These are phyloP conservation scores for Dicorynia guianensis DNA, from an alignment of 306 rosid species.

Conservation along the genomic window DNA sequence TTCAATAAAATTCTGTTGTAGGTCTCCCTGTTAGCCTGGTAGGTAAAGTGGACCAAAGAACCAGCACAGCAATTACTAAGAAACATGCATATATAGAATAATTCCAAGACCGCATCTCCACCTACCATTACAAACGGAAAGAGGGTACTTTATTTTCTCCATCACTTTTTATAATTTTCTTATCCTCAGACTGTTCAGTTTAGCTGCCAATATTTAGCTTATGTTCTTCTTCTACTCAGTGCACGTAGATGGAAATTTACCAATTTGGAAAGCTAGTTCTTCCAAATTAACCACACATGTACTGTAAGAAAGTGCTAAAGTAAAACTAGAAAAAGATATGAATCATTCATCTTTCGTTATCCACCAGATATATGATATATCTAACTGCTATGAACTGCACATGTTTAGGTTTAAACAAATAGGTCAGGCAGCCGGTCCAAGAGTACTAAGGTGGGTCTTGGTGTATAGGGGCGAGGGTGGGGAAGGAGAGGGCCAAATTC, in stretches of 20 bases:
- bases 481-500: slow-evolving; percentile 53
- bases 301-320: too few species aligned
- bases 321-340: too few species aligned
- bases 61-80: slow-evolving; percentile 1
- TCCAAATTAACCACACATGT: too few species aligned
- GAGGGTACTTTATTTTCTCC: neutral
- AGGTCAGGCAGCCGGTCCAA: too few species aligned
- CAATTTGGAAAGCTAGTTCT: too few species aligned
- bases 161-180: neutral
- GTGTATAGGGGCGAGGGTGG: slow-evolving; percentile 24
- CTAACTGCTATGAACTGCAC: too few species aligned
- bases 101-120: slow-evolving; percentile 19
- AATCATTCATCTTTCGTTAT: too few species aligned
- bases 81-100: neutral
- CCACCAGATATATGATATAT: too few species aligned
- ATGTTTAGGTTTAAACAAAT: too few species aligned
- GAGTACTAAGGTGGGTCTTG: neutral
- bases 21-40: neutral
- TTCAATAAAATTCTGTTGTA: slow-evolving; percentile 4
- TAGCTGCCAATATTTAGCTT: neutral
- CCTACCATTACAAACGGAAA: neutral
- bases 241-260: too few species aligned
- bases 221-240: too few species aligned
- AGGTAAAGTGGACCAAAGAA: slow-evolving; percentile 27
- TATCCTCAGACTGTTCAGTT: neutral